Evolutionary conservation across 306 rosid genomes (phyloP), one percentile per base, ranked within the genome.

Genomic region (Geum urbanum): DNA sequence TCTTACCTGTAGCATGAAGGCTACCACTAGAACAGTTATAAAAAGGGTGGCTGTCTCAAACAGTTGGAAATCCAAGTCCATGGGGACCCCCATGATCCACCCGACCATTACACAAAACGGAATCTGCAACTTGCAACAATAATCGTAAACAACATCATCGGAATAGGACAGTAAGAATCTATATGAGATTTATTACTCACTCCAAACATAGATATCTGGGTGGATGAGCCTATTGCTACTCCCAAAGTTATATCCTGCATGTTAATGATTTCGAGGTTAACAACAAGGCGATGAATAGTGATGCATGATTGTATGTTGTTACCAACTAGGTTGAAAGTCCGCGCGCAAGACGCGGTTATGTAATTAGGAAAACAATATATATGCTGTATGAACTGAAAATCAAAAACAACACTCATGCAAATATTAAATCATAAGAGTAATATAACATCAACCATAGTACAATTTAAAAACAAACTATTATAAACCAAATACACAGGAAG

Each of bases 151-250:
- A 40, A 69, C 7, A 24, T 3, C 58, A 59, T 53, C 43, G n/a
- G n/a, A 15, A 55, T 41, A 48, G 18, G 74, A 43, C 8, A 48
- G 48, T 51, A 13, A 37, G 27, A 43, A 62, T 76, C 1, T n/a
- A 37, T 22, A 47, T 46, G 19, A 60, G 57, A 15, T 24, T n/a
- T 8, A 9, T 50, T 9, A 75, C 95, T 78, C 69, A 92, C 97
- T 85, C 85, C 89, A 65, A 92, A 87, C 92, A 89, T 86, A 0
- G 96, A 82, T 71, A 92, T 92, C 68, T 89, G 97, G 4, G 96
- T 92, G 40, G 97, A 87, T 27, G 97, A 87, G 58, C 97, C 97
- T 63, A 92, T 89, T 22, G 97, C 95, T 69, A 92, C 90, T 75
- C 91, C 97, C 77, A 92, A 69, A 65, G 97, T 82, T 54, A 92